Evolutionary conservation across 805 yeast genomes (phyloP).

Genomic region (Yarrowia sp.): DNA sequence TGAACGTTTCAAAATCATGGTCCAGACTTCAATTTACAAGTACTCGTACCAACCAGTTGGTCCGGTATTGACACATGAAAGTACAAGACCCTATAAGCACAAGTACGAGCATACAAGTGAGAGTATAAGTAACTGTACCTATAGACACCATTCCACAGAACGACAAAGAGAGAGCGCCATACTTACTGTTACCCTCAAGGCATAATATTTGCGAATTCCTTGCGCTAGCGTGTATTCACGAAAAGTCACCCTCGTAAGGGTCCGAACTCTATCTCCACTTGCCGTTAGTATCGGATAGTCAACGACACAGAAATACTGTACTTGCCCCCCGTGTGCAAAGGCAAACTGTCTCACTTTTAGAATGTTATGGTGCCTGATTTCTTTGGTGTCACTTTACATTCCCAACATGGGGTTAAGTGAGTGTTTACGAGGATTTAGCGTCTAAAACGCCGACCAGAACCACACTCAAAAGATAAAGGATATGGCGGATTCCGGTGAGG

Average conservation of each 20-base stretch:
- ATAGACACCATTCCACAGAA: too few species aligned
- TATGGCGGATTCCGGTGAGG: too few species aligned
- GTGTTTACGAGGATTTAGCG: background rate
- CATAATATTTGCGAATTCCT: too few species aligned
- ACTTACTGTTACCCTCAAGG: too few species aligned
- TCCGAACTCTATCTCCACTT: conserved; percentile 3
- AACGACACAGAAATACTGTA: background rate
- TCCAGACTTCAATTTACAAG: too few species aligned
- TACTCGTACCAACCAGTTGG: too few species aligned
- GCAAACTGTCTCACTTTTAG: background rate
- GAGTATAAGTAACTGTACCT: too few species aligned
- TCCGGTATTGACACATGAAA: too few species aligned
- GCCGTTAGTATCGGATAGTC: background rate
- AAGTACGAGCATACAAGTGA: too few species aligned
- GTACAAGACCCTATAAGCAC: too few species aligned
- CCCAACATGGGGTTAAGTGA: background rate
- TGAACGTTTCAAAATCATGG: too few species aligned
- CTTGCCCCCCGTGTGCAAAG: background rate
- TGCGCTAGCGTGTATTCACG: conserved; percentile 6
- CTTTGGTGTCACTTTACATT: background rate
- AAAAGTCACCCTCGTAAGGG: conserved; percentile 6
- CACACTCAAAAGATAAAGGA: background rate
- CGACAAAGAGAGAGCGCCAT: too few species aligned
- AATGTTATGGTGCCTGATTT: background rate
- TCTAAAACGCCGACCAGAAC: background rate